Conservation (phyloP, 2,329 filamentous ascomycete genomes). For the Trichoderma aggressivum region DNA sequence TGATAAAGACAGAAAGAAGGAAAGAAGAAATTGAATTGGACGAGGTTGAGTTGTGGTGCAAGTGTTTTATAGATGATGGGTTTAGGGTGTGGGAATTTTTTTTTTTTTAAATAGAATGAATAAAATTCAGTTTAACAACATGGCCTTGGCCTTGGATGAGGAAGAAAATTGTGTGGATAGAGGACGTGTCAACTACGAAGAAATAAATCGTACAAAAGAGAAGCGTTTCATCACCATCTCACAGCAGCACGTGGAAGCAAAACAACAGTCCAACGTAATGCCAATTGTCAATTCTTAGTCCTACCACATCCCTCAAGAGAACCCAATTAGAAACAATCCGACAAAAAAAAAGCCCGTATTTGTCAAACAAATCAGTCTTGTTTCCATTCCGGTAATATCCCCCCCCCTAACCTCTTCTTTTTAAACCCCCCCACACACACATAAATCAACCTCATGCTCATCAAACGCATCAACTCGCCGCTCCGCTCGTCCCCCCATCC, state of each 20-base stretch:
- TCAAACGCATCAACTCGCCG: not conserved
- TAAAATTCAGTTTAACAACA: too few species aligned
- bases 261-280: too few species aligned
- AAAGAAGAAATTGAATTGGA: not conserved
- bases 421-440: not conserved
- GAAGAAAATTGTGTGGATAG: too few species aligned
- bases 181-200: too few species aligned
- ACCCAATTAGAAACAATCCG: not conserved
- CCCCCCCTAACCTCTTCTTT: not conserved
- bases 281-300: not conserved
- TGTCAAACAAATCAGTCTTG: not conserved
- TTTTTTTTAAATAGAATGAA: too few species aligned
- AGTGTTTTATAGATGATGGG: not conserved
- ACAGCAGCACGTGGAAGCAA: too few species aligned
- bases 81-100: too few species aligned
- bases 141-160: too few species aligned
- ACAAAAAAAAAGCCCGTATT: not conserved
- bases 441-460: not conserved
- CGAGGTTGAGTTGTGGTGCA: not conserved
- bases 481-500: constrained; percentile 25
- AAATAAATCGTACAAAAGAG: too few species aligned
- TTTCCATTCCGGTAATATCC: not conserved
- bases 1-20: not conserved
- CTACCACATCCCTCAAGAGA: not conserved
- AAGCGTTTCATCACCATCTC: too few species aligned